These are phyloP conservation scores for Hippophae tibetana DNA, from an alignment of 306 rosid genomes.

Conservation along the genomic window DNA sequence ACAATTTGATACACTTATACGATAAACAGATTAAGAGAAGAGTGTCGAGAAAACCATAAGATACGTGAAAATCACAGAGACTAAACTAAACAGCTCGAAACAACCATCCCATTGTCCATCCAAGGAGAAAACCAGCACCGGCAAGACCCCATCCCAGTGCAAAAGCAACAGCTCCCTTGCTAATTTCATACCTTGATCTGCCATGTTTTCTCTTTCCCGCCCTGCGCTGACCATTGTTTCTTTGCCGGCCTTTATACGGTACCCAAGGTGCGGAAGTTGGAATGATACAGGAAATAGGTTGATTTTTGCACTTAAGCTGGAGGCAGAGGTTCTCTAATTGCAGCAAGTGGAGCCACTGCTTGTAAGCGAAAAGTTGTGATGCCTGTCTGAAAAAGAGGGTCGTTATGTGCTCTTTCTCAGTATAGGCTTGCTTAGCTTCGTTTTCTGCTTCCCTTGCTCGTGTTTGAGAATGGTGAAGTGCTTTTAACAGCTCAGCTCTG, in stretches of 20 bases:
- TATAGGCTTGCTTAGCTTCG: constrained; percentile 65
- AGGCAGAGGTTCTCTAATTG: constrained; percentile 78
- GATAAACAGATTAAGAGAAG: not conserved
- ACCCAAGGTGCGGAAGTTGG: constrained; percentile 39
- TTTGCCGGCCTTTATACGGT: constrained; percentile 30
- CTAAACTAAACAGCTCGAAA: constrained; percentile 37
- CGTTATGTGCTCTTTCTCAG: constrained; percentile 73
- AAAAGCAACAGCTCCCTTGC: constrained; percentile 42
- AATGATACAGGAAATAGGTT: constrained; percentile 34
- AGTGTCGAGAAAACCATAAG: not conserved
- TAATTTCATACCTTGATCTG: constrained; percentile 27
- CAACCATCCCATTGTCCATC: constrained; percentile 93
- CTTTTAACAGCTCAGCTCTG: constrained; percentile 70
- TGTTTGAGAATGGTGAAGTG: constrained; percentile 80
- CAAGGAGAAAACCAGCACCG: constrained; percentile 81
- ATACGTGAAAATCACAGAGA: not conserved
- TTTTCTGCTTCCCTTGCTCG: constrained; percentile 89
- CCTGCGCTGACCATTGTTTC: constrained; percentile 31
- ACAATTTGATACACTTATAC: not conserved
- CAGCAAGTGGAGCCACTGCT: constrained; percentile 71
- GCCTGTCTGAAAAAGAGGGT: constrained; percentile 75
- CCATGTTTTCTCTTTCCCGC: constrained; percentile 27
- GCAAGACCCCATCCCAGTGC: constrained; percentile 67
- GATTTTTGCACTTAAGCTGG: constrained; percentile 52
- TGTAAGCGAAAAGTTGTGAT: constrained; percentile 73